Evolutionary conservation across 1,139 yeast genomes (phyloP).

Genomic region (Magnusiomyces magnusii): DNA sequence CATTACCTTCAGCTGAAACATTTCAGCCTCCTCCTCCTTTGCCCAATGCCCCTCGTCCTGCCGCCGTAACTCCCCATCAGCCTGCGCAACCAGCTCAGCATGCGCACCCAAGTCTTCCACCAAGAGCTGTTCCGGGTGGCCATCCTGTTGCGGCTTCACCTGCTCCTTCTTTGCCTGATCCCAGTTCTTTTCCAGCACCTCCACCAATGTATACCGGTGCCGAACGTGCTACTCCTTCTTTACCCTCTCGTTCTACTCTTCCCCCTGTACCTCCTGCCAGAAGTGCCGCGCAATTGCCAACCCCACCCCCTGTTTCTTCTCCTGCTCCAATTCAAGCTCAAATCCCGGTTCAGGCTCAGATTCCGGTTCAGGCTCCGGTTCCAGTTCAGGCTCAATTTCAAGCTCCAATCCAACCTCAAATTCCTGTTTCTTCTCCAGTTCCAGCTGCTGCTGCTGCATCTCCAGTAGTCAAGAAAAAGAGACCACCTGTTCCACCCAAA

Average conservation of each 20-base stretch:
- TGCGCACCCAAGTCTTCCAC: not conserved
- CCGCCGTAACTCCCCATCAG: not conserved
- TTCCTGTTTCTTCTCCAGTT: not conserved
- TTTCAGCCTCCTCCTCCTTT: not conserved
- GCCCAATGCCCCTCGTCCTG: not conserved
- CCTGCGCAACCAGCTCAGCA: too few relatives aligned
- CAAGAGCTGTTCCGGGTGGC: too few relatives aligned
- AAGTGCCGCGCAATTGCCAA: not conserved
- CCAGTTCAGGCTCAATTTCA: not conserved
- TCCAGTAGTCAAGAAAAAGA: not conserved
- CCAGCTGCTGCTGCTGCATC: not conserved
- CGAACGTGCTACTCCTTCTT: not conserved
- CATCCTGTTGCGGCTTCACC: too few relatives aligned
- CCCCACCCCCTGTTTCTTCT: too few relatives aligned
- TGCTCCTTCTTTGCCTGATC: constrained; percentile 1
- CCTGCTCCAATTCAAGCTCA: too few relatives aligned
- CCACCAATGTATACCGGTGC: constrained; percentile 2
- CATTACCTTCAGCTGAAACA: constrained; percentile 10
- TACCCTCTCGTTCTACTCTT: constrained; percentile 1
- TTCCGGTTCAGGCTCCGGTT: not conserved
- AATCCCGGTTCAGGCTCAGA: not conserved
- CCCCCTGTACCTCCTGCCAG: constrained; percentile 3
- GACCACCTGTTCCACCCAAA: not conserved
- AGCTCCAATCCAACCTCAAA: not conserved
- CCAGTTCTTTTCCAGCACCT: constrained; percentile 7